Percentiles rank a stretch among this genome's conserved stretches.
Conservation (phyloP, 139 green algal species). For the Volvox africanus region DNA sequence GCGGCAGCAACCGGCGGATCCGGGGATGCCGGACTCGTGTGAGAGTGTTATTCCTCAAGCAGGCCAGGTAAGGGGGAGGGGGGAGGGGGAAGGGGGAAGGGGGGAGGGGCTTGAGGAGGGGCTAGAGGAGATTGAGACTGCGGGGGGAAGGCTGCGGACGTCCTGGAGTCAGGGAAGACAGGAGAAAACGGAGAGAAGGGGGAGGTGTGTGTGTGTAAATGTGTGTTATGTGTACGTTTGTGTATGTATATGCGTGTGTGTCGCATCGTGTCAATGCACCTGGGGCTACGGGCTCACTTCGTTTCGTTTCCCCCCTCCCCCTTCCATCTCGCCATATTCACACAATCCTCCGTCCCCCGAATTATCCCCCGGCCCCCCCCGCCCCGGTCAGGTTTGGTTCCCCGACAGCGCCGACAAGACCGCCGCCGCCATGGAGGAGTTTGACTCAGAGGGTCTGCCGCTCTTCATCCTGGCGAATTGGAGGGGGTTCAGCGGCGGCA, state of each 20-base stretch:
- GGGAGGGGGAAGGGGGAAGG: background rate
- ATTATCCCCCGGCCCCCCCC: background rate
- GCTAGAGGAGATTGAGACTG: too few species aligned
- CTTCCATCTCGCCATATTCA: background rate
- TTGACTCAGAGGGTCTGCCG: conserved; percentile 94
- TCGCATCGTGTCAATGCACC: background rate
- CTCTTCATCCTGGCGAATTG: conserved; percentile 99
- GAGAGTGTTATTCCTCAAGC: conserved; percentile 87
- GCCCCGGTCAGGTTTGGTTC: conserved; percentile 93
- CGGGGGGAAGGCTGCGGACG: too few species aligned
- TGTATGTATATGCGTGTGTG: too few species aligned
- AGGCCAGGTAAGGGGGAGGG: conserved; percentile 22
- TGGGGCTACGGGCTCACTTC: background rate
- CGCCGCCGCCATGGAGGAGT: conserved; percentile 97
- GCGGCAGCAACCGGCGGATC: conserved; percentile 92
- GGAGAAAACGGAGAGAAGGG: too few species aligned
- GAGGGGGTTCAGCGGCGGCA: conserved; percentile 97
- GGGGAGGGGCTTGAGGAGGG: background rate
- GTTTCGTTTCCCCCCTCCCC: background rate
- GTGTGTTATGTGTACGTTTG: too few species aligned
- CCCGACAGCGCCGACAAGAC: conserved; percentile 98
- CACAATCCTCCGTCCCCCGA: background rate
- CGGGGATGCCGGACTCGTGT: conserved; percentile 83
- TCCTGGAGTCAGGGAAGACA: too few species aligned
- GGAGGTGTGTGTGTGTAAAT: too few species aligned